Evolutionary conservation across 208 protist species (phyloP).

Genomic region (Trypanosoma melophagium): DNA sequence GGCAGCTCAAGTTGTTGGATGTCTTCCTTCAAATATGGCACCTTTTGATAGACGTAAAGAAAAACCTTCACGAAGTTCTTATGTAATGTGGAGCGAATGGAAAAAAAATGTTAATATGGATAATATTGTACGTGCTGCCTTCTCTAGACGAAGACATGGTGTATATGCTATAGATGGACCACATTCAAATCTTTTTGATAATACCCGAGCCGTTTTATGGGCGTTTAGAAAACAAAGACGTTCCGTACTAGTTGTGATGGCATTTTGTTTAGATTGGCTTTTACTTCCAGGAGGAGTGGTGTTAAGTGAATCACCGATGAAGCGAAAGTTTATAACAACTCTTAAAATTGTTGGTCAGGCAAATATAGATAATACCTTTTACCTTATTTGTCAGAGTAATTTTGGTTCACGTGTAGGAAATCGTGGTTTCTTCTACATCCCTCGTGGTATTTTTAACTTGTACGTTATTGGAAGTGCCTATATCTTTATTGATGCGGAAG

Average conservation of each 20-base stretch:
- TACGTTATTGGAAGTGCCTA: conserved; percentile 41
- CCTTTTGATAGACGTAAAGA: conserved; percentile 53
- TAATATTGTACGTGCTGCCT: conserved; percentile 45
- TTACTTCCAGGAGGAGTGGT: conserved; percentile 55
- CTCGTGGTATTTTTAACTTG: conserved; percentile 61
- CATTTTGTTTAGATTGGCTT: conserved; percentile 67
- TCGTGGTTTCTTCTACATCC: conserved; percentile 67
- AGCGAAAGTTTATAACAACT: conserved; percentile 63
- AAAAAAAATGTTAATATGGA: conserved; percentile 30
- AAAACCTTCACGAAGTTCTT: conserved; percentile 22
- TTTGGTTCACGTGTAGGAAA: conserved; percentile 55
- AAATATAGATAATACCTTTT: conserved; percentile 48
- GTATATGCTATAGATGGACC: conserved; percentile 69
- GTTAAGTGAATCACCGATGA: conserved; percentile 28
- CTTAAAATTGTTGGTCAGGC: conserved; percentile 76
- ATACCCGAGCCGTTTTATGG: conserved; percentile 73
- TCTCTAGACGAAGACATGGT: conserved; percentile 55
- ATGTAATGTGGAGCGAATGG: conserved; percentile 59
- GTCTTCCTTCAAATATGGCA: conserved; percentile 41
- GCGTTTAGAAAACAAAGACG: conserved; percentile 63
- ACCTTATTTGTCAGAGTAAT: conserved; percentile 76
- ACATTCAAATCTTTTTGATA: conserved; percentile 74
- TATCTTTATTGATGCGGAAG: conserved; percentile 51
- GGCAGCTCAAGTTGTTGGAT: conserved; percentile 61
- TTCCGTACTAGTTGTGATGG: conserved; percentile 57